phyloP scores from a whole-genome alignment of 768 basidiomycete genomes.

The Leccinum arenicola region DNA sequence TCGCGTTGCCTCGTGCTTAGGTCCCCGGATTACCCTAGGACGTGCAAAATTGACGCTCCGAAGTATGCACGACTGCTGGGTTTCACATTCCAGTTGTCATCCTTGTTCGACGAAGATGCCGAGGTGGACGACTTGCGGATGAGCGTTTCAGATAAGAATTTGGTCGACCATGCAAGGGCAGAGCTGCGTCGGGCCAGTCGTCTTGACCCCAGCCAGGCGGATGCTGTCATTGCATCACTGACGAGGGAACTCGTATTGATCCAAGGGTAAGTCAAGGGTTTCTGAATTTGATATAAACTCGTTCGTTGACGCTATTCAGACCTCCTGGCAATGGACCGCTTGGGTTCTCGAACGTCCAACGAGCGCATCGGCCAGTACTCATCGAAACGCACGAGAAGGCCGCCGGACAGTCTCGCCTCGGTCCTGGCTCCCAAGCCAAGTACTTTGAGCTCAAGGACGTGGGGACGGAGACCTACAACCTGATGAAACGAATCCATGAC shows the following conservation, averaged over 20 bases:
- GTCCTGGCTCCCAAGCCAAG: too few relatives aligned
- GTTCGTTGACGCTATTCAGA: too few relatives aligned
- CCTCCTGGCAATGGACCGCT: too few relatives aligned
- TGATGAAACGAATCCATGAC: constrained; percentile 44
- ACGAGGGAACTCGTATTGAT: constrained; percentile 62
- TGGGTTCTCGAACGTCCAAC: too few relatives aligned
- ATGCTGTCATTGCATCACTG: constrained; percentile 62
- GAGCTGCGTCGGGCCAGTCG: constrained; percentile 47
- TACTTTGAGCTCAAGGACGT: constrained; percentile 30
- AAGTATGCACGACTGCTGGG: constrained; percentile 50
- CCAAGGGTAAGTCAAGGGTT: constrained; percentile 53
- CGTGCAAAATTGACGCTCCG: constrained; percentile 45
- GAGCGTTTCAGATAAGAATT: constrained; percentile 38
- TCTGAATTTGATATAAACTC: not conserved
- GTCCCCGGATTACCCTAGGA: constrained; percentile 32
- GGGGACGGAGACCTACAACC: constrained; percentile 42
- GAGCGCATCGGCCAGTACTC: too few relatives aligned
- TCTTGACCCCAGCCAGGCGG: constrained; percentile 69
- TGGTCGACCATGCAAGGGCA: constrained; percentile 45
- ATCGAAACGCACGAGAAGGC: too few relatives aligned
- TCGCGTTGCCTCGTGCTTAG: constrained; percentile 47
- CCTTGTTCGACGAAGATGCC: constrained; percentile 44
- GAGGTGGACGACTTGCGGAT: constrained; percentile 41
- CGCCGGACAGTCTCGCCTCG: too few relatives aligned
- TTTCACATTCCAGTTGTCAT: constrained; percentile 55